These are phyloP conservation scores for Russula brevipes DNA, from an alignment of 768 basidiomycete genomes.

Conservation along the genomic window DNA sequence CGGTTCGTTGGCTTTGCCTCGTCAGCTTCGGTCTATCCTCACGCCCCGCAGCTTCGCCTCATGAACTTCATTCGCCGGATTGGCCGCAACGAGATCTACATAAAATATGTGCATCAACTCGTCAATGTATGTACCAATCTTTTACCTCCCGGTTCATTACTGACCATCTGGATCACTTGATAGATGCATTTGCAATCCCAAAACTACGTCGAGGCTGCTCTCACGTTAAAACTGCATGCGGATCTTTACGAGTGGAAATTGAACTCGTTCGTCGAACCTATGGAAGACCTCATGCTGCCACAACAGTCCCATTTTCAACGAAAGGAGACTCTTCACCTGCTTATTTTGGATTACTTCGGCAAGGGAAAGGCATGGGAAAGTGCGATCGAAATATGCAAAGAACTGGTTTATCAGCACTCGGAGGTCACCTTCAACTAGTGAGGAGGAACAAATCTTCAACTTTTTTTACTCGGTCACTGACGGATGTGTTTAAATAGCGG, in stretches of 20 bases:
- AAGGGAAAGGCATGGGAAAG: constrained; percentile 98
- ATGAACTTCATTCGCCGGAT: constrained; percentile 94
- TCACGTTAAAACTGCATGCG: constrained; percentile 90
- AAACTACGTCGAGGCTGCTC: constrained; percentile 88
- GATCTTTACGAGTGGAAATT: constrained; percentile 91
- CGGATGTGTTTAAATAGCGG: constrained; percentile 40
- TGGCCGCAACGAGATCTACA: constrained; percentile 88
- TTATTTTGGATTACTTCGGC: constrained; percentile 92
- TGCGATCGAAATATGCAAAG: constrained; percentile 90
- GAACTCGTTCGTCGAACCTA: constrained; percentile 72
- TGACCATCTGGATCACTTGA: neutral
- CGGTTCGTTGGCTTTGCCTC: constrained; percentile 40
- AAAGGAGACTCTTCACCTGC: constrained; percentile 85
- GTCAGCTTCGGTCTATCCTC: neutral
- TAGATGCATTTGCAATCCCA: constrained; percentile 86
- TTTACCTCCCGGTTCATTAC: neutral
- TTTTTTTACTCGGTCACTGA: constrained; percentile 7
- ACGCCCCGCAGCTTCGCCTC: constrained; percentile 55
- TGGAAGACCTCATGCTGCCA: constrained; percentile 86
- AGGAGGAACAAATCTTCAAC: constrained; percentile 29
- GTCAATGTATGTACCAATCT: constrained; percentile 59
- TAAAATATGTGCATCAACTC: constrained; percentile 93
- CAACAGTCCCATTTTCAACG: constrained; percentile 92
- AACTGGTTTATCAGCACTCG: constrained; percentile 82
- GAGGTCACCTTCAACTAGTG: constrained; percentile 89